Percentiles rank a stretch among this genome's conserved stretches.
Evolutionary conservation across 2,329 filamentous ascomycete genomes (phyloP).

Genomic region (Fusarium sp.): DNA sequence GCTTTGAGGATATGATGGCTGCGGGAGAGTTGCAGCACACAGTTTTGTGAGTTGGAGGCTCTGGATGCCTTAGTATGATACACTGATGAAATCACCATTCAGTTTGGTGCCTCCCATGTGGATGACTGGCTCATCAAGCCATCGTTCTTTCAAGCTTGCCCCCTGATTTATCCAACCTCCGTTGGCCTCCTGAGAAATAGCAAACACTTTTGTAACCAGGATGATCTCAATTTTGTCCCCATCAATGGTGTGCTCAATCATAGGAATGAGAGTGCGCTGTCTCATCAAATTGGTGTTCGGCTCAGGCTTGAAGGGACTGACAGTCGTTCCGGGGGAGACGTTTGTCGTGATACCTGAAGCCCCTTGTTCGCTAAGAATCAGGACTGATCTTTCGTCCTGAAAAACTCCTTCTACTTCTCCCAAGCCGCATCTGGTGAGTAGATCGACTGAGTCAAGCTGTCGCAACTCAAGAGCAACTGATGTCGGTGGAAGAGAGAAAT

Average conservation of each 20-base stretch:
- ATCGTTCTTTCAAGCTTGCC: not conserved
- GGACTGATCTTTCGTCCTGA: not conserved
- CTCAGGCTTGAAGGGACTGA: conserved; percentile 14
- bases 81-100: not conserved
- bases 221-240: not conserved
- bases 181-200: not conserved
- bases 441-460: not conserved
- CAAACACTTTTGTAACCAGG: not conserved
- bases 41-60: not conserved
- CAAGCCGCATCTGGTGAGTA: not conserved
- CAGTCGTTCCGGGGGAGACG: not conserved
- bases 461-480: not conserved
- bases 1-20: conserved; percentile 49
- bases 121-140: not conserved
- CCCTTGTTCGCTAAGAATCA: not conserved
- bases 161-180: not conserved
- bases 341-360: not conserved
- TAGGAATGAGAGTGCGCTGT: conserved; percentile 22
- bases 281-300: conserved; percentile 32
- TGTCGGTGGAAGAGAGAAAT: not conserved
- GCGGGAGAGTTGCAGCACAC: conserved; percentile 5
- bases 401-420: not conserved
- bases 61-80: not conserved
- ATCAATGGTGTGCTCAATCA: not conserved
- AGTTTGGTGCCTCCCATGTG: not conserved